Percentiles rank a stretch among this genome's conserved stretches.
These are phyloP conservation scores for Globisporangium paroecandrum DNA, from an alignment of 352 stramenopile genomes.

Conservation along the genomic window DNA sequence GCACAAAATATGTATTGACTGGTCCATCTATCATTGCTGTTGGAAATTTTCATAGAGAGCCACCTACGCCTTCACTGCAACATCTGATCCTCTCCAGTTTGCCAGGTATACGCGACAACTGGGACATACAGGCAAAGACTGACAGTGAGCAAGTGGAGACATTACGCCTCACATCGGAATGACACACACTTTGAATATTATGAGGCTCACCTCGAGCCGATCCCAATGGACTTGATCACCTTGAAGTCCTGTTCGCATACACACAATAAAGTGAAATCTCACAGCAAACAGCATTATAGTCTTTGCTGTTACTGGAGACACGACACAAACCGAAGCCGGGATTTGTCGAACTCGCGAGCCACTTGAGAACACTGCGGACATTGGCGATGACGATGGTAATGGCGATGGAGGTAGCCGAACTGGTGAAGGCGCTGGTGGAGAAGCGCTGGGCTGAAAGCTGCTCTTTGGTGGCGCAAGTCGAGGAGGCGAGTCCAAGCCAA, in stretches of 20 bases:
- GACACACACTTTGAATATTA: background rate
- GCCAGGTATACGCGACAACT: conserved; percentile 79
- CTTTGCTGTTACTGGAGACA: background rate
- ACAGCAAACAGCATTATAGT: background rate
- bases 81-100: conserved; percentile 67
- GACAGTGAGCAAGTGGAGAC: background rate
- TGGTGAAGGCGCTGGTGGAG: background rate
- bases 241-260: conserved; percentile 26
- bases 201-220: conserved; percentile 51
- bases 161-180: background rate
- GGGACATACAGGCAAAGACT: background rate
- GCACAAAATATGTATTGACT: background rate
- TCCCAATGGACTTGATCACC: conserved; percentile 53
- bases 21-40: background rate
- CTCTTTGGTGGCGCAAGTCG: background rate
- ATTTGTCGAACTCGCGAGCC: conserved; percentile 30
- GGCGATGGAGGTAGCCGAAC: background rate
- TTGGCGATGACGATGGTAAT: background rate
- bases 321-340: conserved; percentile 16
- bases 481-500: conserved; percentile 22
- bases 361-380: conserved; percentile 21
- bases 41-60: background rate
- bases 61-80: conserved; percentile 73
- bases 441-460: background rate
- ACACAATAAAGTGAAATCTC: background rate